These are phyloP conservation scores for Fraxinus pennsylvanica DNA, from an alignment of 257 asterid species.

Conservation along the genomic window DNA sequence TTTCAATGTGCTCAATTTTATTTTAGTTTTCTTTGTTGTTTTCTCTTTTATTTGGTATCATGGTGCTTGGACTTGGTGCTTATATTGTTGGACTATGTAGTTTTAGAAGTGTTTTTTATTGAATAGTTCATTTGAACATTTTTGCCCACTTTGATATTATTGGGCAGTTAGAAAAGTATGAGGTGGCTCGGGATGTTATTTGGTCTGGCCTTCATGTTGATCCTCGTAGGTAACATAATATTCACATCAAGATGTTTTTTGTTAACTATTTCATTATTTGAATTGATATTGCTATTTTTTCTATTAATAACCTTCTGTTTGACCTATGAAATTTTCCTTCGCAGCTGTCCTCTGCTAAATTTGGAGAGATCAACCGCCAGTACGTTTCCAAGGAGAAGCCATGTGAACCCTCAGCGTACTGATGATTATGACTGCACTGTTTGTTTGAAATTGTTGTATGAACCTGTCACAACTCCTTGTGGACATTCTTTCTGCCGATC, in stretches of 20 bases:
- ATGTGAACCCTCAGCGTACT: slow-evolving; percentile 59
- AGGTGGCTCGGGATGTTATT: slow-evolving; percentile 68
- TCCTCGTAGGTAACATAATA: slow-evolving; percentile 58
- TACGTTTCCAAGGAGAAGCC: slow-evolving; percentile 51
- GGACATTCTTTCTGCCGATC: slow-evolving; percentile 98
- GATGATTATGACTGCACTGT: slow-evolving; percentile 98
- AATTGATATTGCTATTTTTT: not conserved
- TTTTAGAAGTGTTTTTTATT: not conserved
- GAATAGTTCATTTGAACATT: slow-evolving; percentile 4
- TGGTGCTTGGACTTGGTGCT: slow-evolving; percentile 22
- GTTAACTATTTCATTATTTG: slow-evolving; percentile 10
- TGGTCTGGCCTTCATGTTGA: slow-evolving; percentile 72
- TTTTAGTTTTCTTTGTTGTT: slow-evolving; percentile 5
- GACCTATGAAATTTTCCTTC: slow-evolving; percentile 22
- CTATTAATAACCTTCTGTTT: not conserved
- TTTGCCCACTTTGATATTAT: slow-evolving; percentile 19
- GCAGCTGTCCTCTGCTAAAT: slow-evolving; percentile 63
- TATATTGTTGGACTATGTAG: not conserved
- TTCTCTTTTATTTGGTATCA: slow-evolving; percentile 7
- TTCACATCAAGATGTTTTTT: not conserved
- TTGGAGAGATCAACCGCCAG: slow-evolving; percentile 53
- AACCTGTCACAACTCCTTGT: slow-evolving; percentile 94
- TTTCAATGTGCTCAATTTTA: not conserved
- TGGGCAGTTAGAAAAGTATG: slow-evolving; percentile 86
- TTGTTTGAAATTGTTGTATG: slow-evolving; percentile 82